Evolutionary conservation across 1,284 basidiomycete species (phyloP).

Genomic region (Mycosarcoma mackinlayi): DNA sequence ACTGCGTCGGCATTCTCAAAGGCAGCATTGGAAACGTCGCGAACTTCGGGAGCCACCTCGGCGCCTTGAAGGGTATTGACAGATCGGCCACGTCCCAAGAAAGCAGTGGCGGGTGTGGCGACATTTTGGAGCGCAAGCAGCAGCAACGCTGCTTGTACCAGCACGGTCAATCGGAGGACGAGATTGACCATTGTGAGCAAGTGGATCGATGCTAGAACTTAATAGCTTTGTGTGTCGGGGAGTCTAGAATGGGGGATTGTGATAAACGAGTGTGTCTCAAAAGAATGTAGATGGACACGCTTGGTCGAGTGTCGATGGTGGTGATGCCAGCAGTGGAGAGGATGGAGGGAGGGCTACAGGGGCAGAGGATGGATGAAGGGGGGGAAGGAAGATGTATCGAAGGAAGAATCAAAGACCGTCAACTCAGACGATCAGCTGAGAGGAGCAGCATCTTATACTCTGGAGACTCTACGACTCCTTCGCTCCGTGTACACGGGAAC

Average conservation of each 20-base stretch:
- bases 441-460: slow-evolving; percentile 21
- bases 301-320: slow-evolving; percentile 3
- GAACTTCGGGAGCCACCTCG: slow-evolving; percentile 5
- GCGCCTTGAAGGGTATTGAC: background rate
- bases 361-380: background rate
- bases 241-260: background rate
- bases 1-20: slow-evolving; percentile 24
- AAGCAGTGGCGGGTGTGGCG: slow-evolving; percentile 20
- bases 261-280: slow-evolving; percentile 20
- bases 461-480: background rate
- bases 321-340: too few species aligned
- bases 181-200: slow-evolving; percentile 27
- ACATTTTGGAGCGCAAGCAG: slow-evolving; percentile 30
- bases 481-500: background rate
- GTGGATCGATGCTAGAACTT: too few species aligned
- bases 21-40: slow-evolving; percentile 1
- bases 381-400: slow-evolving; percentile 9
- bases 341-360: background rate
- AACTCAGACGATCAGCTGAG: background rate
- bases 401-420: slow-evolving; percentile 6
- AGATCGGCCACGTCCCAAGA: slow-evolving; percentile 17
- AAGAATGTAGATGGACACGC: slow-evolving; percentile 11
- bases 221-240: background rate
- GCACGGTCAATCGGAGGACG: slow-evolving; percentile 19
- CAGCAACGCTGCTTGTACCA: slow-evolving; percentile 36